phyloP scores from a whole-genome alignment of 805 yeast species.

The Candida coleopterorum region DNA sequence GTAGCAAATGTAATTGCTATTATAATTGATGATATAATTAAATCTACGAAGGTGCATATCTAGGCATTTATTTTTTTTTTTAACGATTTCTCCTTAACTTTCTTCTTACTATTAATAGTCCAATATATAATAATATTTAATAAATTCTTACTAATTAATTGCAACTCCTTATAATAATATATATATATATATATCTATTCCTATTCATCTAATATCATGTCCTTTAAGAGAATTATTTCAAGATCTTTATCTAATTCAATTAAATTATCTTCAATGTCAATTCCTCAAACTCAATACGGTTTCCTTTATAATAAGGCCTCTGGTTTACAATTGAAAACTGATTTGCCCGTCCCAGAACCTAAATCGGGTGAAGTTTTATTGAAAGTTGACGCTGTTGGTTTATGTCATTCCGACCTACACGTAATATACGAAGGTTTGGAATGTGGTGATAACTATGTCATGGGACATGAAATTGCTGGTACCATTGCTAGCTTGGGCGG shows the following conservation, averaged over 20 bases:
- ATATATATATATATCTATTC: too few relatives aligned
- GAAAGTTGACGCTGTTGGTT: conserved; percentile 38
- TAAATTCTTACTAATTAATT: too few relatives aligned
- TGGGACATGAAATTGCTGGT: conserved; percentile 45
- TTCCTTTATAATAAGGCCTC: conserved; percentile 5
- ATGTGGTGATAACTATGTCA: conserved; percentile 24
- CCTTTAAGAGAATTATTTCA: not conserved
- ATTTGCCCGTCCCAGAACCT: conserved; percentile 8
- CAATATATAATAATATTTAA: too few relatives aligned
- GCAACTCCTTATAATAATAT: too few relatives aligned
- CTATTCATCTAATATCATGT: too few relatives aligned
- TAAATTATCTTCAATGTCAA: conserved; percentile 7
- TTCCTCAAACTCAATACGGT: conserved; percentile 11
- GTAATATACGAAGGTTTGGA: conserved; percentile 17
- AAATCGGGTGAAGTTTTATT: conserved; percentile 20
- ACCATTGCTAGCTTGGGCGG: conserved; percentile 25
- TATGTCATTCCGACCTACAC: conserved; percentile 42
- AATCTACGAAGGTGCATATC: too few relatives aligned
- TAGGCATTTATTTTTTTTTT: too few relatives aligned
- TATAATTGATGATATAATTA: too few relatives aligned
- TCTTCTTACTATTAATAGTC: too few relatives aligned
- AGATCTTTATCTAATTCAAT: conserved; percentile 2
- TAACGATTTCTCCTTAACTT: too few relatives aligned
- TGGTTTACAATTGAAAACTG: conserved; percentile 8
- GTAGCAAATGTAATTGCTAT: too few relatives aligned